Conservation (phyloP, 179 eudicot genomes). For the Pouteria campechiana region DNA sequence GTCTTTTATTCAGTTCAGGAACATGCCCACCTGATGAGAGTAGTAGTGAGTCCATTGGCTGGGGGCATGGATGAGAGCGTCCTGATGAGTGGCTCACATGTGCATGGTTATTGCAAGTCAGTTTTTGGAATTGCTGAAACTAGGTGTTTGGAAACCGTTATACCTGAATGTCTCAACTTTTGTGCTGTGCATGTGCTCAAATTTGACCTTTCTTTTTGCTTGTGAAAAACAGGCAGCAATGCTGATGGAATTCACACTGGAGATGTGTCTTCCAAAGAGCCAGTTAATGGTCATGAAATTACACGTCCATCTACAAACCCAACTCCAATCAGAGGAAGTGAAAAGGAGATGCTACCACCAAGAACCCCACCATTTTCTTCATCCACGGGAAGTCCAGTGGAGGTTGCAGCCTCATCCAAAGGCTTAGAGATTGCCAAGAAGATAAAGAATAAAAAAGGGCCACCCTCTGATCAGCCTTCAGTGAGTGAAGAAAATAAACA, state of each 20-base stretch:
- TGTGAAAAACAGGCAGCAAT: slow-evolving; percentile 10
- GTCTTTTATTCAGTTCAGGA: no score
- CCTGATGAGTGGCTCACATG: no score
- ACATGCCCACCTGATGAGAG: no score
- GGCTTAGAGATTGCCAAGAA: slow-evolving; percentile 27
- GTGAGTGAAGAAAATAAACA: slow-evolving; percentile 27
- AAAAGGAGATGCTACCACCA: slow-evolving; percentile 26
- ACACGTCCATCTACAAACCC: slow-evolving; percentile 30
- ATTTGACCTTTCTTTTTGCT: neutral
- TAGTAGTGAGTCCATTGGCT: no score
- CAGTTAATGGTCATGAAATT: slow-evolving; percentile 26
- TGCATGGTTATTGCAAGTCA: no score
- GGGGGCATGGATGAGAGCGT: no score
- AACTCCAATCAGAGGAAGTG: slow-evolving; percentile 26
- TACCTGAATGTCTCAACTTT: no score
- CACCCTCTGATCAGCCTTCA: slow-evolving; percentile 14
- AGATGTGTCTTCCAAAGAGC: no score
- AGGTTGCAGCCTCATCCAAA: slow-evolving; percentile 18
- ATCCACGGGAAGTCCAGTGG: slow-evolving; percentile 21
- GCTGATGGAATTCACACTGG: slow-evolving; percentile 62
- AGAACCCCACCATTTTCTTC: slow-evolving; percentile 27
- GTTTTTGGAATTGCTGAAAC: no score
- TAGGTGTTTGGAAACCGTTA: no score
- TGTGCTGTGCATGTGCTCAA: no score
- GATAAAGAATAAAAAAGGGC: slow-evolving; percentile 18